These are phyloP conservation scores for Cladophialophora yegresii DNA, from an alignment of 2,329 filamentous ascomycete species.

Conservation along the genomic window DNA sequence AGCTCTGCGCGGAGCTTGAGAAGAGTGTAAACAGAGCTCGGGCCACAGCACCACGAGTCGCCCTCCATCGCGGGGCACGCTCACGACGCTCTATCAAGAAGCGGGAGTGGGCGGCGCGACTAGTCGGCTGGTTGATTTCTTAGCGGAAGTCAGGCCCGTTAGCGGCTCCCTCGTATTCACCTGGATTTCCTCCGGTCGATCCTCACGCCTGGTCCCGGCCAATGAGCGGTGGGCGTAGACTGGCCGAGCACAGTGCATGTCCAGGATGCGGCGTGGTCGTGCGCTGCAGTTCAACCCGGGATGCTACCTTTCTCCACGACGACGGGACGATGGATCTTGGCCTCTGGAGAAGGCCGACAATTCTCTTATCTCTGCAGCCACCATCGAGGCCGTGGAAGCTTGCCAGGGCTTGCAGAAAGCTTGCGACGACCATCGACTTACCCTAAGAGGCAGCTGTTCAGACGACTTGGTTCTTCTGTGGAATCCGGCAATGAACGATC, in stretches of 20 bases:
- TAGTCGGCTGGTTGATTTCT: neutral
- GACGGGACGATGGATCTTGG: neutral
- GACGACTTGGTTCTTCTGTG: neutral
- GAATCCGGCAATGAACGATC: neutral
- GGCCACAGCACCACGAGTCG: no score
- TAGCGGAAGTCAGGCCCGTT: neutral
- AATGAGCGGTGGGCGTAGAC: neutral
- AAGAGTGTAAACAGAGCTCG: neutral
- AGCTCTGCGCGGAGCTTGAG: neutral
- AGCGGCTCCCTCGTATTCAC: neutral
- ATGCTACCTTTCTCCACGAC: conserved; percentile 27
- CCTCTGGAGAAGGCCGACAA: neutral
- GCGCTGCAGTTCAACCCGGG: neutral
- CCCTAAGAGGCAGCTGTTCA: conserved; percentile 23
- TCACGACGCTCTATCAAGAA: neutral
- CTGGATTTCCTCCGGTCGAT: neutral
- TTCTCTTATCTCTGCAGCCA: conserved; percentile 18
- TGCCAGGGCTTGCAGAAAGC: neutral
- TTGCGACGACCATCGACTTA: conserved; percentile 2
- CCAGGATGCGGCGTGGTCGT: neutral
- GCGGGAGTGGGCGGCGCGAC: neutral
- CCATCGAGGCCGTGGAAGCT: neutral
- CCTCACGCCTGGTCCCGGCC: neutral
- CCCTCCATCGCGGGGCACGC: neutral
- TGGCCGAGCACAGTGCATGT: neutral